Evolutionary conservation across 2,329 filamentous ascomycete genomes (phyloP), one percentile per base, ranked within the genome.

Genomic region (Ceratocystis albifundus): DNA sequence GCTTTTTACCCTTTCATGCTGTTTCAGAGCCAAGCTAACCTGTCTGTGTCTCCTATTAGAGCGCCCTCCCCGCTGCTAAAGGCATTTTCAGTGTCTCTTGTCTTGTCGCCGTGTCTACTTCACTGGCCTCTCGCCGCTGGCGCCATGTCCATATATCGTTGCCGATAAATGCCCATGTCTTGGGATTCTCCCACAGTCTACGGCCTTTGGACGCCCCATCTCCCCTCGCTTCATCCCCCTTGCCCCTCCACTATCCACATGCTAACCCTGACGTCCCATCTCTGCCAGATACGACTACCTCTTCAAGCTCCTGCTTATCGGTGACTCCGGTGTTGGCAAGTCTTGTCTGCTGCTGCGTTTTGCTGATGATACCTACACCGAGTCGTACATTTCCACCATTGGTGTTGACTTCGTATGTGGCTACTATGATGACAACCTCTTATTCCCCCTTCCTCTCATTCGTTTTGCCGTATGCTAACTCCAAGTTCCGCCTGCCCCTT

Each of bases 291-390:
- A 99, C 89, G 94, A 99, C 78, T 99, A 99, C 79, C 91, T 99
- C 75, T 99, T 99, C 87, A 99, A 99, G 87, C 91, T 99, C 72
- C 90, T 99, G 79, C 93, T 99, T 82, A 99, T 99, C 86, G 94
- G 94, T 80, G 94, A 99, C 79, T 99, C 94, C 78, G 94, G 94
- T 86, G 94, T 99, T 75, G 94, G 94, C 88, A 99, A 99, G 88
- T 99, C 94, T 75, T 99, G 94, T 80, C 79, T 99, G 81, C 84
- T 99, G 72, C 84, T 99, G 76, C 91, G 94, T 81, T 99, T 99
- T 76, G 94, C 94, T 75, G 94, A 96, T 77, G 92, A 96, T 75
- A 97, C 94, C 78, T 99, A 97, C 83, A 99, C 94, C 69, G 94
- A 97, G 82, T 96, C 90, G 77, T 99, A 97, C 82, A 99, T 99